Evolutionary conservation across 2,329 filamentous ascomycete species (phyloP), one percentile per base, ranked within the genome.

Genomic region (Pestalotiopsis sp.): DNA sequence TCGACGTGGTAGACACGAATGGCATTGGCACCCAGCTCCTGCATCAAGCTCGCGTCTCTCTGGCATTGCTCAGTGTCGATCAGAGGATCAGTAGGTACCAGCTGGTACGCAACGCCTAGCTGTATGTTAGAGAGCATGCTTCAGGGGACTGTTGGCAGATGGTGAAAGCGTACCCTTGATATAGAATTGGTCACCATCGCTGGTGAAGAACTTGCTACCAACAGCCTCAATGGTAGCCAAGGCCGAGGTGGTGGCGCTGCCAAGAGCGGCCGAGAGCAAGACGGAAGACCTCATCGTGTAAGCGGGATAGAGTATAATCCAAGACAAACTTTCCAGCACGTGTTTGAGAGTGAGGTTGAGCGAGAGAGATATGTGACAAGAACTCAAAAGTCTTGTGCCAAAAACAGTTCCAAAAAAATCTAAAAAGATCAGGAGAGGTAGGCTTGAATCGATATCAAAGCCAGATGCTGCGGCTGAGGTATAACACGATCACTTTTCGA

Each of bases 1-100:
- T 97, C 91, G 70, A 97, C 93, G 77, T 97, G 93, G 80, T 97
- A 97, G 69, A 96, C 92, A 68, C 94, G 93, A 75, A 97, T 94
- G 38, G 92, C 87, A 79, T 97, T 97, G 77, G 92, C 89, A 71
- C 93, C 93, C 66, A 97, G 84, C 20, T 90, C 88, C 79, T 93
- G 87, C 92, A 97, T 97, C 76, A 95, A 85, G 17, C 83, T 78
- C 57, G 91, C 91, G 82, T 97, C 94, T 73, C 90, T 88, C 74
- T 86, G 80, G 83, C 93, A 97, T 83, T 97, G 94, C 62, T 88
- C 88, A 56, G 87, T 86, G 77, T 96, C 88, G 73, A 93, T 82
- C 71, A 97, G 87, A 63, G 94, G 94, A 77, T 97, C 94, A 64
- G 91, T 85, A 38, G 82, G 79, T 39, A 81, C 82, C 70, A 89